Conservation (phyloP, 306 rosid species). For the Rosa rugosa region DNA sequence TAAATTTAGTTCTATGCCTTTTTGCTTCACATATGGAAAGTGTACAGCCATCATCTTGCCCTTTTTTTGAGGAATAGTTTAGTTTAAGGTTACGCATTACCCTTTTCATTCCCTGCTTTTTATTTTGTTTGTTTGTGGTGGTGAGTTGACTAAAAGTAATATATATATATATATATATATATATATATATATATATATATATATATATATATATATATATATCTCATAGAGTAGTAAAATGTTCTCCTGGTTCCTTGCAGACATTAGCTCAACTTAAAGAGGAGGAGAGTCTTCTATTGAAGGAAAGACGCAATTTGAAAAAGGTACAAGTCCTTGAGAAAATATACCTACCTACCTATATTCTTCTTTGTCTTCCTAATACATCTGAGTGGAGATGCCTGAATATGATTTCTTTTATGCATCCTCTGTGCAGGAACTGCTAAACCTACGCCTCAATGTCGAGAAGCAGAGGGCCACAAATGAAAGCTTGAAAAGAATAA, state of each 20-base stretch:
- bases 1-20: not conserved
- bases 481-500: conserved; percentile 66
- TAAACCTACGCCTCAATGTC: conserved; percentile 42
- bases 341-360: not conserved
- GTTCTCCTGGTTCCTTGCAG: conserved; percentile 44
- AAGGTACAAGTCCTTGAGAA: conserved; percentile 41
- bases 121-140: conserved; percentile 1
- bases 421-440: conserved; percentile 57
- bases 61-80: not conserved
- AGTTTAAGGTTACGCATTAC: not conserved
- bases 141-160: not conserved
- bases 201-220: no score
- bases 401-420: conserved; percentile 6
- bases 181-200: no score
- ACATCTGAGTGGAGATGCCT: conserved; percentile 6
- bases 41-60: not conserved
- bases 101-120: not conserved
- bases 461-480: conserved; percentile 64
- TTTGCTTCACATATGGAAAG: not conserved
- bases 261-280: conserved; percentile 78
- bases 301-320: conserved; percentile 66
- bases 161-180: no score
- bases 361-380: not conserved
- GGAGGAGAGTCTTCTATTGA: conserved; percentile 66
- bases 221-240: not conserved